Conservation (phyloP, 202 grass and related monocot species). For the Cymbopogon flexuosus region DNA sequence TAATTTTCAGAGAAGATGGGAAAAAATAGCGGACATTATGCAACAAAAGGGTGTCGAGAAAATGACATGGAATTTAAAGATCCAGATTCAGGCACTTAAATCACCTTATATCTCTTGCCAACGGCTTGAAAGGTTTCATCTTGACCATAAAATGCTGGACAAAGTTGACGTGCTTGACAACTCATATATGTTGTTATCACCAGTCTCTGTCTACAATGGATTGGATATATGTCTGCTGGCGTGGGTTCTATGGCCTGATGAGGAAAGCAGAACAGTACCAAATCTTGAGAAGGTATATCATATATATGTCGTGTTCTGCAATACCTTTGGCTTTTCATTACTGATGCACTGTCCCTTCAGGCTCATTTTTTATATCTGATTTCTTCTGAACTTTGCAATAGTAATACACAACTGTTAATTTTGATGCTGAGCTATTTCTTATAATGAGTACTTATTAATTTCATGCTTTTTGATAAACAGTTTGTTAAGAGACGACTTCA, state of each 20-base stretch:
- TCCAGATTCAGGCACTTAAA: constrained; percentile 86
- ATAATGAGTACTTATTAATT: neutral
- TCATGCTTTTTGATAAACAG: constrained; percentile 38
- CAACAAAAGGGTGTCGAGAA: constrained; percentile 52
- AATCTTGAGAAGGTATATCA: constrained; percentile 80
- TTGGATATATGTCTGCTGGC: constrained; percentile 68
- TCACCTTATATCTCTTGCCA: constrained; percentile 70
- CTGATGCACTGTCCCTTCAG: constrained; percentile 6
- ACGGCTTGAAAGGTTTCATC: constrained; percentile 47
- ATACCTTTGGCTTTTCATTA: constrained; percentile 1
- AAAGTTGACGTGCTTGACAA: constrained; percentile 58
- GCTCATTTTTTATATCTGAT: neutral
- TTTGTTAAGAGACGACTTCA: constrained; percentile 79
- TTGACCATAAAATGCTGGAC: constrained; percentile 54
- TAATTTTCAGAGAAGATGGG: constrained; percentile 64
- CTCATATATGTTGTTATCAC: constrained; percentile 60
- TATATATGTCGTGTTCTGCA: constrained; percentile 8
- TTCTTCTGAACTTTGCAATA: neutral
- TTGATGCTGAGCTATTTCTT: constrained; percentile 6
- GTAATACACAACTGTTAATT: neutral
- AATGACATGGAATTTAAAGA: constrained; percentile 89
- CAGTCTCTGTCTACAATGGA: constrained; percentile 61
- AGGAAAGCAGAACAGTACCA: constrained; percentile 75
- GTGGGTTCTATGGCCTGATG: constrained; percentile 93
- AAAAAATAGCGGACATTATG: constrained; percentile 68